These are phyloP conservation scores for Pascua guehoae DNA, from an alignment of 1,284 basidiomycete species.

Conservation along the genomic window DNA sequence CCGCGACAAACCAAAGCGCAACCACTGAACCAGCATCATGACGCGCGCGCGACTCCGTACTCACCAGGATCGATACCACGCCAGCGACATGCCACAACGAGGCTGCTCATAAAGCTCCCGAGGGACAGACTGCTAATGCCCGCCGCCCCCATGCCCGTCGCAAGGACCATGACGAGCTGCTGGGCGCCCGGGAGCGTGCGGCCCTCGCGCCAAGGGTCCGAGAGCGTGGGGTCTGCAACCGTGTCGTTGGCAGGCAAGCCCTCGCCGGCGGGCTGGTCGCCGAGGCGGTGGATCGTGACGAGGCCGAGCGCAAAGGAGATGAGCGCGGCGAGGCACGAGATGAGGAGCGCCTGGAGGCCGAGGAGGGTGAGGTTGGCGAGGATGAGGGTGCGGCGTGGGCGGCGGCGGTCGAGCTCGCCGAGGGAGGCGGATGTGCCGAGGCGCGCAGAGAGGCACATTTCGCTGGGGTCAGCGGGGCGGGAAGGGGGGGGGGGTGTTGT, in stretches of 20 bases:
- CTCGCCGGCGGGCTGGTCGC: slow-evolving; percentile 25
- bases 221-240: slow-evolving; percentile 12
- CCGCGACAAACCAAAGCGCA: too few relatives aligned
- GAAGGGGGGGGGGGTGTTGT: not conserved
- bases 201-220: slow-evolving; percentile 41
- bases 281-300: slow-evolving; percentile 55
- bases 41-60: slow-evolving; percentile 16
- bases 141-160: slow-evolving; percentile 83
- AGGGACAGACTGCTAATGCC: slow-evolving; percentile 73
- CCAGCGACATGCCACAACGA: slow-evolving; percentile 74
- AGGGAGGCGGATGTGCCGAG: slow-evolving; percentile 59
- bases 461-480: slow-evolving; percentile 22
- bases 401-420: slow-evolving; percentile 76
- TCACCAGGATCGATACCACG: slow-evolving; percentile 77
- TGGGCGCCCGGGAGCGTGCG: slow-evolving; percentile 47
- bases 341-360: slow-evolving; percentile 88
- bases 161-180: slow-evolving; percentile 74
- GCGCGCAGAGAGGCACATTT: slow-evolving; percentile 51
- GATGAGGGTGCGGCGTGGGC: slow-evolving; percentile 65
- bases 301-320: slow-evolving; percentile 72
- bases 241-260: slow-evolving; percentile 9
- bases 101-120: slow-evolving; percentile 86
- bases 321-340: slow-evolving; percentile 79
- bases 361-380: slow-evolving; percentile 80
- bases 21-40: too few relatives aligned